These are phyloP conservation scores for Leccinum incarnatum DNA, from an alignment of 768 basidiomycete species.

Conservation along the genomic window DNA sequence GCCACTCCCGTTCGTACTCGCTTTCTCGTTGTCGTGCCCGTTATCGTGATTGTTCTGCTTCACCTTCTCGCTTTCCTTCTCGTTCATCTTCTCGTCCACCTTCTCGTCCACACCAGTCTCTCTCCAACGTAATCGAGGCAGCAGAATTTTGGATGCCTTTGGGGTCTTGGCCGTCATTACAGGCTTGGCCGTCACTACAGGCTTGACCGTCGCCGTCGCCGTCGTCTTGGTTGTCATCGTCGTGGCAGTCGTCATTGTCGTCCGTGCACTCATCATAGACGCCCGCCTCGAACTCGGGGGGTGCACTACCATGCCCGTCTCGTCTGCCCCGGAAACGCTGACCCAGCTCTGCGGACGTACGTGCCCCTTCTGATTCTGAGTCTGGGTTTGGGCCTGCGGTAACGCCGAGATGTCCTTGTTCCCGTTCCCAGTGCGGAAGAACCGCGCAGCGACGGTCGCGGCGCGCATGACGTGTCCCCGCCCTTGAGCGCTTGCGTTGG, in stretches of 20 bases:
- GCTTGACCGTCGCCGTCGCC: neutral
- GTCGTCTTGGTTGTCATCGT: neutral
- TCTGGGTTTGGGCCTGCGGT: neutral
- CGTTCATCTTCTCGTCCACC: neutral
- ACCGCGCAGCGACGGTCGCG: constrained; percentile 15
- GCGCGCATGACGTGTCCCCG: constrained; percentile 6
- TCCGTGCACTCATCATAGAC: constrained; percentile 14
- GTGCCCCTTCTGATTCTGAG: neutral
- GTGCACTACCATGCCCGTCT: constrained; percentile 10
- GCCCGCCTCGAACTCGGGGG: constrained; percentile 22
- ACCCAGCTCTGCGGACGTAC: neutral
- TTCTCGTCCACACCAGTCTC: neutral
- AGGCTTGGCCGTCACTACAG: constrained; percentile 5
- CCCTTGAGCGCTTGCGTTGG: neutral
- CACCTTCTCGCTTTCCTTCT: neutral
- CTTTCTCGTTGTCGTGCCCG: neutral
- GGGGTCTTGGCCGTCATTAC: neutral
- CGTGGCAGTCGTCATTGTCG: neutral
- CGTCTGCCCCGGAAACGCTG: neutral
- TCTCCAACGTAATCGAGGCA: neutral
- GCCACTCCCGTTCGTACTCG: constrained; percentile 1
- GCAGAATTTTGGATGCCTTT: neutral
- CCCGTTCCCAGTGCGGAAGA: constrained; percentile 16
- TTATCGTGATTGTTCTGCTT: neutral
- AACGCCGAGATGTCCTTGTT: neutral